A percentile compares a stretch with the other conserved stretches of the same genome.
phyloP scores from a whole-genome alignment of 768 basidiomycete genomes.

The Trametes coccinea region DNA sequence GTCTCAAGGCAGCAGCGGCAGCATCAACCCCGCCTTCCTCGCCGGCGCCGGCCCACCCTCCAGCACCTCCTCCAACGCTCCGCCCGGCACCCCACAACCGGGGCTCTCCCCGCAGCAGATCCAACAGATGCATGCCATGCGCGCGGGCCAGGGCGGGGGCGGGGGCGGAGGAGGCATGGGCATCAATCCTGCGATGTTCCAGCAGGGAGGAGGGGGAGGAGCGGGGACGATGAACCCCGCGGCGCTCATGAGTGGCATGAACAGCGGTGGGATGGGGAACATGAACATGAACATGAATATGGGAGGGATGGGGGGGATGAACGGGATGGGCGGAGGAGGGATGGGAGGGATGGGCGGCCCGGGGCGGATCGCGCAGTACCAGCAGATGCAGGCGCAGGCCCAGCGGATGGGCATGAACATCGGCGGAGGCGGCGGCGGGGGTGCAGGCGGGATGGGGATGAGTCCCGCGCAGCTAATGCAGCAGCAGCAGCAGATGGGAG shows the following conservation, averaged over 20 bases:
- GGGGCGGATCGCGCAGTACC: slow-evolving; percentile 19
- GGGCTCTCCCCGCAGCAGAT: slow-evolving; percentile 20
- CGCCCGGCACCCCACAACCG: background rate
- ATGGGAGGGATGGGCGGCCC: slow-evolving; percentile 16
- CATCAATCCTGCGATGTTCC: slow-evolving; percentile 21
- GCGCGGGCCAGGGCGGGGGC: slow-evolving; percentile 12
- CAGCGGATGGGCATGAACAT: slow-evolving; percentile 22
- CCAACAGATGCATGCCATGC: slow-evolving; percentile 25
- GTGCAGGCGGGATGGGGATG: slow-evolving; percentile 24
- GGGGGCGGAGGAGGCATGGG: slow-evolving; percentile 17
- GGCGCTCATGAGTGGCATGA: slow-evolving; percentile 23
- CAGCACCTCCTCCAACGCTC: background rate
- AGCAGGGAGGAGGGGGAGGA: slow-evolving; percentile 14
- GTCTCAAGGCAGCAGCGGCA: slow-evolving; percentile 9
- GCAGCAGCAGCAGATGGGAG: slow-evolving; percentile 24
- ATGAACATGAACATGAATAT: slow-evolving; percentile 12
- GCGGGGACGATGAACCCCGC: slow-evolving; percentile 29
- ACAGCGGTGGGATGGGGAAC: slow-evolving; percentile 22
- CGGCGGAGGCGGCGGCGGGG: slow-evolving; percentile 5
- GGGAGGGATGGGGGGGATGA: slow-evolving; percentile 11
- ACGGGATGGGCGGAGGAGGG: slow-evolving; percentile 20
- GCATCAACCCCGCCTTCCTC: slow-evolving; percentile 26
- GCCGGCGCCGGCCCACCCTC: slow-evolving; percentile 1
- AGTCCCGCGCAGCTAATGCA: slow-evolving; percentile 13
- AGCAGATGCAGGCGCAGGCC: slow-evolving; percentile 22